Evolutionary conservation across 768 basidiomycete species (phyloP), one percentile per base, ranked within the genome.

Genomic region (Calocera viscosa): DNA sequence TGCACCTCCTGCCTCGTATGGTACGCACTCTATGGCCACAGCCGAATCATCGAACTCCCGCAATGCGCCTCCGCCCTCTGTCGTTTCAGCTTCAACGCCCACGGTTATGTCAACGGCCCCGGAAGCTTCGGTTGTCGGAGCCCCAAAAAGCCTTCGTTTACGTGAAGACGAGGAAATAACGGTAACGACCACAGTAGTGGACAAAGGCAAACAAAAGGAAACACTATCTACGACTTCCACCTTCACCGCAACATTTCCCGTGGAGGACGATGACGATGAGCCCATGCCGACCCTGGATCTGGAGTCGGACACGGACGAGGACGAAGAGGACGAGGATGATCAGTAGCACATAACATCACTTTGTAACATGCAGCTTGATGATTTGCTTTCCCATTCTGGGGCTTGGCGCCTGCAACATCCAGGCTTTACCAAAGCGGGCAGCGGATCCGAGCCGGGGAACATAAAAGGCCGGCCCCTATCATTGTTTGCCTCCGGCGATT

Each of bases 271-370:
- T 35, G 68, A 68, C 53, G 71, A 73, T 49, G 86, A 86, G 68
- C 83, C 84, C 53, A 85, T 94, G 79, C 91, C 91, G 1, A 72
- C 79, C 12, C 91, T 94, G 39, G 82, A 91, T 73, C 78, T 90
- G 79, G 85, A 81, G 41, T 91, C 90, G 0, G 90, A 92, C 74
- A 88, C 89, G 2, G 91, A 91, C 43, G 78, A 77, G 34, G 82
- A 82, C 14, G 65, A 67, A 60, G 30, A 60, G 16, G 53, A 60
- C 14, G 53, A 32, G 30, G 53, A 60, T 14, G 53, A 60, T 11
- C 5, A 60, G 53, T 60, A 60, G n/a, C n/a, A n/a, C n/a, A n/a
- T n/a, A n/a, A n/a, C n/a, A n/a, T n/a, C n/a, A n/a, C n/a, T n/a
- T n/a, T n/a, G n/a, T n/a, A n/a, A n/a, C n/a, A n/a, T n/a, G n/a